A percentile compares a stretch with the other conserved stretches of the same genome.
phyloP scores from a whole-genome alignment of 2,329 filamentous ascomycete species.

The Alternaria arborescens region DNA sequence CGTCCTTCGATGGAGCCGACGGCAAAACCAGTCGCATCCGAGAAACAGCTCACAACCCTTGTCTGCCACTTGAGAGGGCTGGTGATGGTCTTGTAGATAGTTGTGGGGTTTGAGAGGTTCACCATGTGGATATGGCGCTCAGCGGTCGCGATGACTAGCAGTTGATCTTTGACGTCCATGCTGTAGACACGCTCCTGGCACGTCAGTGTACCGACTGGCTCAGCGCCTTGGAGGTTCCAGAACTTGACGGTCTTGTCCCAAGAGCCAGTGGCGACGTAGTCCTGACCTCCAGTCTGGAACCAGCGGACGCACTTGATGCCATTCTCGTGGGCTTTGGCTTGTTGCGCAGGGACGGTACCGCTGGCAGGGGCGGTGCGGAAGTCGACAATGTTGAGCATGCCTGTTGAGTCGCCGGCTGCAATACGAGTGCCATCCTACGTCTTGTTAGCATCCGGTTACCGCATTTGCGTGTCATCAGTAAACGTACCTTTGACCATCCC shows the following conservation, averaged over 20 bases:
- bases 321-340: constrained; percentile 78
- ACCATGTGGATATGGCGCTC: constrained; percentile 97
- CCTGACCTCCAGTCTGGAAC: constrained; percentile 67
- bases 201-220: constrained; percentile 70
- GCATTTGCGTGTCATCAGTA: background rate
- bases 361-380: constrained; percentile 61
- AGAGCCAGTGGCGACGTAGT: constrained; percentile 89
- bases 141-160: constrained; percentile 90
- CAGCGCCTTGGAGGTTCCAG: constrained; percentile 76
- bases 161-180: constrained; percentile 87
- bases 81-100: constrained; percentile 95
- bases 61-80: constrained; percentile 99
- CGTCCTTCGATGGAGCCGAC: constrained; percentile 96
- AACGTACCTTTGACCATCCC: constrained; percentile 84
- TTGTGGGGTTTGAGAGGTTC: constrained; percentile 85
- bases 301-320: constrained; percentile 80
- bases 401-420: constrained; percentile 88
- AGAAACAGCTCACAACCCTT: constrained; percentile 91
- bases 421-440: constrained; percentile 87
- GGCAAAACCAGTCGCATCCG: constrained; percentile 88
- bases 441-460: constrained; percentile 21
- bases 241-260: constrained; percentile 94
- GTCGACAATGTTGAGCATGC: constrained; percentile 88
- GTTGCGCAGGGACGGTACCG: constrained; percentile 52
- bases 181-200: constrained; percentile 85